Evolutionary conservation across 2,329 filamentous ascomycete species (phyloP).

Genomic region (Thelonectria olida): DNA sequence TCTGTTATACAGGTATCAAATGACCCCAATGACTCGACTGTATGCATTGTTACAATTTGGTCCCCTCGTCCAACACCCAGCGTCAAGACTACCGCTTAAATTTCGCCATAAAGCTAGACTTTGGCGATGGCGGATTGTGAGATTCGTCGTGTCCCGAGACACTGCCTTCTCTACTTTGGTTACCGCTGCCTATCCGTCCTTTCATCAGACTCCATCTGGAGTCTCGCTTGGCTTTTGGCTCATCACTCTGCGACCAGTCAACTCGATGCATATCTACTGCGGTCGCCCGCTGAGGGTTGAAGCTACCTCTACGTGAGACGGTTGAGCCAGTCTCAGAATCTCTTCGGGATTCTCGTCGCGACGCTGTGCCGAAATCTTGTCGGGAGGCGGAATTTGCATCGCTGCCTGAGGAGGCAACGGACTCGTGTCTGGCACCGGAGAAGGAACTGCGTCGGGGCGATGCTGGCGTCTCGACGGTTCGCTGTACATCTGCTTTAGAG

Average conservation of each 20-base stretch:
- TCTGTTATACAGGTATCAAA: background rate
- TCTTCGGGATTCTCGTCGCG: slow-evolving; percentile 17
- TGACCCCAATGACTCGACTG: background rate
- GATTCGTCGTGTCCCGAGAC: slow-evolving; percentile 31
- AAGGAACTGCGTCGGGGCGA: slow-evolving; percentile 6
- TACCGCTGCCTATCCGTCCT: slow-evolving; percentile 51
- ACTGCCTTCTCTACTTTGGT: slow-evolving; percentile 33
- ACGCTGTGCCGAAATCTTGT: slow-evolving; percentile 23
- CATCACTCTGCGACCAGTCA: slow-evolving; percentile 69
- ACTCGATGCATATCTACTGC: slow-evolving; percentile 51
- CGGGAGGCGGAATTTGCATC: slow-evolving; percentile 28
- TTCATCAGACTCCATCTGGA: slow-evolving; percentile 58
- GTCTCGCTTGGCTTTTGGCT: slow-evolving; percentile 52
- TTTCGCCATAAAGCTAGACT: slow-evolving; percentile 52
- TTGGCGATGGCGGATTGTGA: slow-evolving; percentile 40
- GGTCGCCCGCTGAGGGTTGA: slow-evolving; percentile 29
- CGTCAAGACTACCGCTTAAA: slow-evolving; percentile 52
- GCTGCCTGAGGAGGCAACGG: background rate
- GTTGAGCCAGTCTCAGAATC: slow-evolving; percentile 28
- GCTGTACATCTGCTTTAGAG: slow-evolving; percentile 25
- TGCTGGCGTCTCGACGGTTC: background rate
- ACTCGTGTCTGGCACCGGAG: background rate
- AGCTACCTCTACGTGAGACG: slow-evolving; percentile 31
- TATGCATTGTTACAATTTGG: slow-evolving; percentile 2
- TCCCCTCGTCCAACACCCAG: background rate